Conservation (phyloP, 352 stramenopile species). For the Phytopythium oedochilum region DNA sequence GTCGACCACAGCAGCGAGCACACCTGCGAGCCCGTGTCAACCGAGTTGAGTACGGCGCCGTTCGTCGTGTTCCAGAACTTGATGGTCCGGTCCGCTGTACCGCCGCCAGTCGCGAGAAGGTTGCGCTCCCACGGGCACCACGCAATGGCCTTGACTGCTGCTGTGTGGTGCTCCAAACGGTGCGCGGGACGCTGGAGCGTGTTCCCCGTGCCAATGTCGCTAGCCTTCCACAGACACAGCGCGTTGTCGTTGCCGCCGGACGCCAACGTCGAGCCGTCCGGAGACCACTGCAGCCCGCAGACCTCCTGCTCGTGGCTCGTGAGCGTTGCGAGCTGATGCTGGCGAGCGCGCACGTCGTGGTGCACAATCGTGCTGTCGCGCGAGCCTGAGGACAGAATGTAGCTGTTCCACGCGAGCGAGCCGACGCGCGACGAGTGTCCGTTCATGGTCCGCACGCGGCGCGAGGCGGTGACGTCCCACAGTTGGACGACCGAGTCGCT, state of each 20-base stretch:
- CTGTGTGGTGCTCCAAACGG: conserved; percentile 94
- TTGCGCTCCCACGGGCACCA: conserved; percentile 99
- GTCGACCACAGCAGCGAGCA: conserved; percentile 95
- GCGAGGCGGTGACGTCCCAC: conserved; percentile 94
- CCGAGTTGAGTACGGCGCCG: conserved; percentile 93
- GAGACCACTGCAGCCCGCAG: conserved; percentile 96
- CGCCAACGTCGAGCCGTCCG: conserved; percentile 93
- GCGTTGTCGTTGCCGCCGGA: conserved; percentile 98
- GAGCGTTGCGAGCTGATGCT: conserved; percentile 90
- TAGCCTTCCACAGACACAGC: conserved; percentile 94
- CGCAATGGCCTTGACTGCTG: conserved; percentile 97
- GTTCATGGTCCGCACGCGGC: conserved; percentile 90
- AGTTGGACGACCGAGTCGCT: conserved; percentile 93
- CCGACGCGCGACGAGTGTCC: conserved; percentile 93
- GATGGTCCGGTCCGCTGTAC: conserved; percentile 97
- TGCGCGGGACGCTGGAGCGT: conserved; percentile 60
- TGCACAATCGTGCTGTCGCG: conserved; percentile 94
- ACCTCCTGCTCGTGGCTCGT: conserved; percentile 96
- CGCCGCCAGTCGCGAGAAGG: conserved; percentile 95
- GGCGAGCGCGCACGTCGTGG: conserved; percentile 59
- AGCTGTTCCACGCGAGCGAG: conserved; percentile 96
- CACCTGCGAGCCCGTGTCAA: conserved; percentile 98
- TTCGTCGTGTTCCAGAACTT: conserved; percentile 99
- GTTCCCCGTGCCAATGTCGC: conserved; percentile 72
- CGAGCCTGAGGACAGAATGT: conserved; percentile 91